Evolutionary conservation across 2,329 filamentous ascomycete species (phyloP).

Genomic region (Tricladium varicosporioides): DNA sequence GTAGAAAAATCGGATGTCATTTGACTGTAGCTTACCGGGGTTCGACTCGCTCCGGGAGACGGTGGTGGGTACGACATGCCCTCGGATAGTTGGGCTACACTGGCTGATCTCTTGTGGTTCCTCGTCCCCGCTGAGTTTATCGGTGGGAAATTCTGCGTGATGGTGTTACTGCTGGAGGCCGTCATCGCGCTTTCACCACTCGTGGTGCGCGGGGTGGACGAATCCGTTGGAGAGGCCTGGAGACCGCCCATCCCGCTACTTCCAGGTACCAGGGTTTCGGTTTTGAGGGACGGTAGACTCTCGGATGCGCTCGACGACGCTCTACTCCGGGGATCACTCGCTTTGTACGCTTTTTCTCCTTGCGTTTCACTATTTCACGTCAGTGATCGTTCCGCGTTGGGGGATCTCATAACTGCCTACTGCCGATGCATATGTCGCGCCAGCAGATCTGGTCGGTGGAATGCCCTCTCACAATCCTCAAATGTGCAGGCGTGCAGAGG

Average conservation of each 20-base stretch:
- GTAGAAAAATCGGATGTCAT: conserved; percentile 7
- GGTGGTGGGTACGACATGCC: conserved; percentile 18
- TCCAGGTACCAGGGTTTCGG: conserved; percentile 17
- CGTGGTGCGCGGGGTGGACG: conserved; percentile 25
- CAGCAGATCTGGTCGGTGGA: conserved; percentile 58
- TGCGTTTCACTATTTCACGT: conserved; percentile 42
- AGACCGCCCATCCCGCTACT: conserved; percentile 2
- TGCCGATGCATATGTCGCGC: conserved; percentile 55
- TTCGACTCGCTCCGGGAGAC: conserved; percentile 21
- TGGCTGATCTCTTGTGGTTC: conserved; percentile 20
- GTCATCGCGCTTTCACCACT: conserved; percentile 24
- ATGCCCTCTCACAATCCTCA: conserved; percentile 54
- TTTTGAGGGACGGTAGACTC: conserved; percentile 21
- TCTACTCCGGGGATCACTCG: conserved; percentile 25
- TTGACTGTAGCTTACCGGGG: conserved; percentile 14
- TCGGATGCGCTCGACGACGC: conserved; percentile 30
- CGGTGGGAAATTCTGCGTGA: conserved; percentile 24
- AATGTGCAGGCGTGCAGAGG: conserved; percentile 51
- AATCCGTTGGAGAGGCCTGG: conserved; percentile 22
- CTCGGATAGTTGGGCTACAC: conserved; percentile 22
- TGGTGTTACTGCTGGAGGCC: conserved; percentile 22
- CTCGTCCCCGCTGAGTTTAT: conserved; percentile 20
- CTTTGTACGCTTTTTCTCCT: conserved; percentile 38
- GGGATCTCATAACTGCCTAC: conserved; percentile 37
- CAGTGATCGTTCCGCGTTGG: conserved; percentile 10